Conservation (phyloP, 2,329 filamentous ascomycete genomes). For the Hortaea werneckii region DNA sequence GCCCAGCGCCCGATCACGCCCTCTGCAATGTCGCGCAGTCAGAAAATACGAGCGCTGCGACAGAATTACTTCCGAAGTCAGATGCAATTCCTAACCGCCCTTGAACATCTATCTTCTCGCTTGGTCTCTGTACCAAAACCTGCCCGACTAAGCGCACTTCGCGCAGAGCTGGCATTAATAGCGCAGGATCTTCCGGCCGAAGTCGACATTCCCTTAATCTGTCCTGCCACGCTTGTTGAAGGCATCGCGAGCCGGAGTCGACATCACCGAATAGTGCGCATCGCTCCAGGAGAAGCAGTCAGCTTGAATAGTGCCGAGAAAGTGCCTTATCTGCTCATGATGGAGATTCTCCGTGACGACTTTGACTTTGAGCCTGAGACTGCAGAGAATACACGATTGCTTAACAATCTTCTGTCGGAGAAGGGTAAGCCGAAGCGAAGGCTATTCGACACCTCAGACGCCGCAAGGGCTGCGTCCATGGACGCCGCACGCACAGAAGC, state of each 20-base stretch:
- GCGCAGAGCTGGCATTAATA: constrained; percentile 71
- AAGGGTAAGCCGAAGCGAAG: constrained; percentile 47
- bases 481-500: constrained; percentile 34
- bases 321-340: constrained; percentile 75
- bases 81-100: constrained; percentile 68
- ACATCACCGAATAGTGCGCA: constrained; percentile 71
- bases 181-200: constrained; percentile 73
- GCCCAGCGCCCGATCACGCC: constrained; percentile 46
- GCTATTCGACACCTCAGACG: constrained; percentile 49
- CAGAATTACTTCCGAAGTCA: constrained; percentile 78
- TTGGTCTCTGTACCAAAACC: constrained; percentile 72
- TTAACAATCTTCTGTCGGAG: constrained; percentile 55
- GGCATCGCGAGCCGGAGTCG: constrained; percentile 64
- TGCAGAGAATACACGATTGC: constrained; percentile 58
- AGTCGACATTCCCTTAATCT: constrained; percentile 74
- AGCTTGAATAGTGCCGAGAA: constrained; percentile 80
- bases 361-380: constrained; percentile 73
- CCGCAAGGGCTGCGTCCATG: constrained; percentile 39
- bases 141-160: constrained; percentile 67
- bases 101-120: constrained; percentile 79
- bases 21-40: constrained; percentile 51
- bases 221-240: constrained; percentile 62
- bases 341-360: constrained; percentile 71
- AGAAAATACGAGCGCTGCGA: constrained; percentile 62
- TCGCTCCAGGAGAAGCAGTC: constrained; percentile 75